These are phyloP conservation scores for Ceratocystis harringtonii DNA, from an alignment of 2,329 filamentous ascomycete genomes.

Conservation along the genomic window DNA sequence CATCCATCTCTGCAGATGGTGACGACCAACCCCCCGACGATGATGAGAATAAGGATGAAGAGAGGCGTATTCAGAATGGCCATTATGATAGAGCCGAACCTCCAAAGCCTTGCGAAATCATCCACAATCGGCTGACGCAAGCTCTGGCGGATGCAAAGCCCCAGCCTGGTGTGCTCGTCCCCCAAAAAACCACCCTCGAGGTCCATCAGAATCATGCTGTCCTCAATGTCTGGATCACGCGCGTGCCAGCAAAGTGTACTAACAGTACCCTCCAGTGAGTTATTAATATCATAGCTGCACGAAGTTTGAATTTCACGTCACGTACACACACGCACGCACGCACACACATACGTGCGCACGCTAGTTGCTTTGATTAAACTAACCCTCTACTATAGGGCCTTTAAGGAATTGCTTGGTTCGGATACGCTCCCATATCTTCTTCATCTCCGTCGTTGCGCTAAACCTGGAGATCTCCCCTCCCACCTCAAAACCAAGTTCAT, in stretches of 20 bases:
- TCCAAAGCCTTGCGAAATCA: slow-evolving; percentile 17
- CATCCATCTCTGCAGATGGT: slow-evolving; percentile 6
- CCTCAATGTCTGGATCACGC: slow-evolving; percentile 53
- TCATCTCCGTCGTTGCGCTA: slow-evolving; percentile 63
- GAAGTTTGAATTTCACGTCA: too few relatives aligned
- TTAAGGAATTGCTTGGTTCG: slow-evolving; percentile 24
- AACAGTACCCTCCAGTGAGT: slow-evolving; percentile 28
- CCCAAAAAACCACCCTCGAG: slow-evolving; percentile 50
- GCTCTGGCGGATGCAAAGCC: slow-evolving; percentile 26
- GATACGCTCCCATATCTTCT: slow-evolving; percentile 49
- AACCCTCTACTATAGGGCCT: slow-evolving; percentile 5
- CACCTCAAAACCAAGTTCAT: slow-evolving; percentile 48
- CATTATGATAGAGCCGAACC: slow-evolving; percentile 17
- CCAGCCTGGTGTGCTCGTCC: slow-evolving; percentile 38
- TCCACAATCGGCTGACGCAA: slow-evolving; percentile 28
- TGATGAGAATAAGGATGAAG: slow-evolving; percentile 15
- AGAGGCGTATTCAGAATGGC: slow-evolving; percentile 13
- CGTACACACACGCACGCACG: too few relatives aligned
- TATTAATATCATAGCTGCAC: background rate
- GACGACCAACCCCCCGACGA: slow-evolving; percentile 14
- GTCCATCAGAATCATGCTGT: slow-evolving; percentile 42
- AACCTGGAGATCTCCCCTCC: slow-evolving; percentile 50
- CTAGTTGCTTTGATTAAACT: too few relatives aligned
- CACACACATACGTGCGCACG: too few relatives aligned
- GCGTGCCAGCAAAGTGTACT: slow-evolving; percentile 55